phyloP scores from a whole-genome alignment of 1,284 basidiomycete genomes.

The Neonothopanus nambi region DNA sequence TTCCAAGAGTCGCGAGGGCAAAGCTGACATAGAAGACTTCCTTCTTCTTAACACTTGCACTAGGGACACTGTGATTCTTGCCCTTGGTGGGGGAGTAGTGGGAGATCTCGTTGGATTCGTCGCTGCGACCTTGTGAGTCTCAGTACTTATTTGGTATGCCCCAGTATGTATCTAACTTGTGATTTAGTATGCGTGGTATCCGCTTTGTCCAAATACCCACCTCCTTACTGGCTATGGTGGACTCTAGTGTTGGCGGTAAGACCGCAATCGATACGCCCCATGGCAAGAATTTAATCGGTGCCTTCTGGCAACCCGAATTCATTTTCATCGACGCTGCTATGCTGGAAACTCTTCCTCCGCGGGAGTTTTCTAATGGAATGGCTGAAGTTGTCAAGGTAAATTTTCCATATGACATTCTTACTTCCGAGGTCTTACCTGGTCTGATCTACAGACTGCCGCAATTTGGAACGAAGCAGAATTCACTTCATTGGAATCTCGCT shows the following conservation, averaged over 20 bases:
- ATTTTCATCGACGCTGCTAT: slow-evolving; percentile 98
- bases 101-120: slow-evolving; percentile 97
- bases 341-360: slow-evolving; percentile 87
- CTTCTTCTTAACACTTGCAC: slow-evolving; percentile 88
- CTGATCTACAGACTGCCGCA: slow-evolving; percentile 75
- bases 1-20: slow-evolving; percentile 89
- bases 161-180: neutral
- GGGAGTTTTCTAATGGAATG: slow-evolving; percentile 98
- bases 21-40: slow-evolving; percentile 95
- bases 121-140: slow-evolving; percentile 92
- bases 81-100: slow-evolving; percentile 95
- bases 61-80: slow-evolving; percentile 90
- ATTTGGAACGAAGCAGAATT: slow-evolving; percentile 94
- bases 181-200: slow-evolving; percentile 71
- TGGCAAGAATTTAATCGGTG: slow-evolving; percentile 97
- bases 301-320: slow-evolving; percentile 98
- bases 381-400: slow-evolving; percentile 95
- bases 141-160: neutral
- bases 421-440: neutral
- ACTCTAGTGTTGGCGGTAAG: slow-evolving; percentile 97
- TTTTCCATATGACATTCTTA: slow-evolving; percentile 12
- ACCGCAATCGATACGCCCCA: slow-evolving; percentile 95
- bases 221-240: slow-evolving; percentile 97
- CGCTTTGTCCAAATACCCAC: slow-evolving; percentile 95
- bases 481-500: slow-evolving; percentile 79